A percentile compares a stretch with the other conserved stretches of the same genome.
These are phyloP conservation scores for Abrus pulchellus DNA, from an alignment of 306 rosid species.

Conservation along the genomic window DNA sequence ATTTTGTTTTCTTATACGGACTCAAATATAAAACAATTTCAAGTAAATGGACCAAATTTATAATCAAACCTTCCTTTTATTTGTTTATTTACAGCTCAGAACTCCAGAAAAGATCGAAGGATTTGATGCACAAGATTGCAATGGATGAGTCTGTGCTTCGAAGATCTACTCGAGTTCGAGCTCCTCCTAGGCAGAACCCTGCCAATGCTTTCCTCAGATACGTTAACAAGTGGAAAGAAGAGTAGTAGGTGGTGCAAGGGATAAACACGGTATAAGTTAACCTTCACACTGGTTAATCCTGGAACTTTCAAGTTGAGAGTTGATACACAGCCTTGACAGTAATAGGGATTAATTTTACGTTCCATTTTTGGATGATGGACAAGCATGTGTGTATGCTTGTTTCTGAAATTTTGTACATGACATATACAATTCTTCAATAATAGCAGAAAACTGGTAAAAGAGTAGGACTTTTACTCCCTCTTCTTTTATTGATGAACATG, in stretches of 20 bases:
- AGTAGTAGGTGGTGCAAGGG: conserved; percentile 47
- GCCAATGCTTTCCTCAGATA: conserved; percentile 84
- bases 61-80: neutral
- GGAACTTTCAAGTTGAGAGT: neutral
- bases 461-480: too few relatives aligned
- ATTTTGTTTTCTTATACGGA: too few relatives aligned
- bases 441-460: conserved; percentile 15
- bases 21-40: too few relatives aligned
- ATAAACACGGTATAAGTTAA: neutral
- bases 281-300: conserved; percentile 23
- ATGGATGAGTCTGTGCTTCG: conserved; percentile 78
- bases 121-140: conserved; percentile 60
- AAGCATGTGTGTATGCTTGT: conserved; percentile 50
- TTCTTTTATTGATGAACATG: too few relatives aligned
- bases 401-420: conserved; percentile 52
- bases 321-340: conserved; percentile 34
- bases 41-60: too few relatives aligned
- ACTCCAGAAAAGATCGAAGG: conserved; percentile 75
- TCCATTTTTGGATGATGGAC: conserved; percentile 44
- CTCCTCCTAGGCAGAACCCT: conserved; percentile 87
- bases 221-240: conserved; percentile 89
- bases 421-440: conserved; percentile 43
- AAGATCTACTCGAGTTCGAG: conserved; percentile 94
- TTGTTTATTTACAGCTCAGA: conserved; percentile 59
- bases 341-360: conserved; percentile 30